These are phyloP conservation scores for Nicotiana attenuata DNA, from an alignment of 257 asterid genomes.

Conservation along the genomic window DNA sequence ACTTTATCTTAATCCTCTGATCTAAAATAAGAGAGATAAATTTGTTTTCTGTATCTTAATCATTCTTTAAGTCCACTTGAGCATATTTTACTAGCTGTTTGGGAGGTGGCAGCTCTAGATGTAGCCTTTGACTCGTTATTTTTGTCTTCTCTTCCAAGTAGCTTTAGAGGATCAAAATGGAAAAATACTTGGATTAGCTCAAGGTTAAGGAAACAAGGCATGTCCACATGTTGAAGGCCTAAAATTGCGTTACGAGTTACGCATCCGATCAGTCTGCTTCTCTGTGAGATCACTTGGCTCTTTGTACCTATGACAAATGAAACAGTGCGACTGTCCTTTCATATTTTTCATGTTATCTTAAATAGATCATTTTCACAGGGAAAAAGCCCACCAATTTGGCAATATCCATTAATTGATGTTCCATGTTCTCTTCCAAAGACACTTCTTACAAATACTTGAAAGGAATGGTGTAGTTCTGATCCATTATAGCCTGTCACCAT, in stretches of 20 bases:
- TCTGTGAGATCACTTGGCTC: background rate
- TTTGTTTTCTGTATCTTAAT: background rate
- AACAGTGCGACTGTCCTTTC: background rate
- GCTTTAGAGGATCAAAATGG: background rate
- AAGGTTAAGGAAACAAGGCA: background rate
- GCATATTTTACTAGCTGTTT: background rate
- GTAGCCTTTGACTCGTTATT: background rate
- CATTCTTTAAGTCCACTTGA: background rate
- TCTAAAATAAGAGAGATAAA: background rate
- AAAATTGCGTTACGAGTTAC: background rate
- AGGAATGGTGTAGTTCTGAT: background rate
- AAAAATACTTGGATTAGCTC: background rate
- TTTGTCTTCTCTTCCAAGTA: background rate
- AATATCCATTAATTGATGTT: background rate
- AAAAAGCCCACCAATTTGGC: background rate
- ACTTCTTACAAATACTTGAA: background rate
- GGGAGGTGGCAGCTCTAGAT: background rate
- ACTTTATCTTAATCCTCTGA: background rate
- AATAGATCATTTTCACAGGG: background rate
- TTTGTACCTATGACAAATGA: background rate
- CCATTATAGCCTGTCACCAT: background rate
- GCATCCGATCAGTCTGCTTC: background rate
- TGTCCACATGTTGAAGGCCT: background rate
- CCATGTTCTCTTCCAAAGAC: background rate
- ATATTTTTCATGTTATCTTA: background rate